Evolutionary conservation across 257 asterid genomes (phyloP), one percentile per base, ranked within the genome.

Genomic region (Capsicum pubescens): DNA sequence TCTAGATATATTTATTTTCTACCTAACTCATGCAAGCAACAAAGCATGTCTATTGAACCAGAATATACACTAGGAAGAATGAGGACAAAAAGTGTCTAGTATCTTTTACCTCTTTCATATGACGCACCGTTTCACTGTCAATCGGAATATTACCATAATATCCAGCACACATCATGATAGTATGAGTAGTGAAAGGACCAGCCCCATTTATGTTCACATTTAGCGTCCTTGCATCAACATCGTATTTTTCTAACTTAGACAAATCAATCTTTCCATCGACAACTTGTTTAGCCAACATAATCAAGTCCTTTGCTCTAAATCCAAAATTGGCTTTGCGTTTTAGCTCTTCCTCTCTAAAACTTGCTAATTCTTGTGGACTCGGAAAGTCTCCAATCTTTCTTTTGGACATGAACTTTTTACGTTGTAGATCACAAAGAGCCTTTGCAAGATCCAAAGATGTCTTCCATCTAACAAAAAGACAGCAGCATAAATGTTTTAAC

Each of bases 121-220:
- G 93, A 82, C 87, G 88, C 59, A 82, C 9, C 13, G 92, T 91
- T 85, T 91, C 95, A 0, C 87, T 80, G 60, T 91, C 95, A 15
- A 86, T 19, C 1, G 93, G 93, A 32, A 91, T 84, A 8, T 84
- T 19, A 10, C 64, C 39, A 55, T 90, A 92, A 67, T 87, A 72
- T 3, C 95, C 92, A 32, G 72, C 11, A 82, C 91, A 90, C 93
- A 92, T 88, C 87, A 87, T 83, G 16, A 89, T 68, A 66, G 91
- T 92, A 56, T 91, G 87, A 66, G 66, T 78, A 15, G 86, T 86
- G 35, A 89, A 91, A 10, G 86, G 83, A 35, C 93, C 95, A 14
- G 77, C 87, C 3, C 92, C 92, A 67, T 85, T 78, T 2, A 89
- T 83, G 1, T 19, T 78, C 11, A 8, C 8, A 5, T 9, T 60